A percentile compares a stretch with the other conserved stretches of the same genome.
These are phyloP conservation scores for Bipolaris oryzae DNA, from an alignment of 2,329 filamentous ascomycete genomes.

Conservation along the genomic window DNA sequence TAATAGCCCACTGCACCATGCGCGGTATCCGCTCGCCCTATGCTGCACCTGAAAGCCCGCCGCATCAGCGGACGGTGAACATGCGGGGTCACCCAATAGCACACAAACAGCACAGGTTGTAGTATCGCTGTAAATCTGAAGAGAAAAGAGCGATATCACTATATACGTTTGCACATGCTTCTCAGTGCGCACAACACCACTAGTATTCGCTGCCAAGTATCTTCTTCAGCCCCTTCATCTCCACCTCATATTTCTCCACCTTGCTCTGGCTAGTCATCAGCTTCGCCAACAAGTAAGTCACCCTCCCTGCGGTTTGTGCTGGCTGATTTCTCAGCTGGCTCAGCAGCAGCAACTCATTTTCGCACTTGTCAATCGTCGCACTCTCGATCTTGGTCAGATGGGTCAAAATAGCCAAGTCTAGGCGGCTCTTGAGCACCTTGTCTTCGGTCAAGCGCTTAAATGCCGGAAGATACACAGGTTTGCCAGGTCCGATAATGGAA, in stretches of 20 bases:
- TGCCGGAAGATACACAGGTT: constrained; percentile 83
- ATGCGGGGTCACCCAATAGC: background rate
- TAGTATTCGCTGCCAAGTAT: constrained; percentile 62
- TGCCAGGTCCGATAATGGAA: constrained; percentile 76
- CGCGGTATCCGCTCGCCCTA: background rate
- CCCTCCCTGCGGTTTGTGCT: constrained; percentile 67
- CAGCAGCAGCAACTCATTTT: constrained; percentile 76
- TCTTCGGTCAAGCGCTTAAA: constrained; percentile 77
- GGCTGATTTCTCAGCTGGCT: constrained; percentile 74
- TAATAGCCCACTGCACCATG: background rate
- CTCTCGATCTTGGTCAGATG: constrained; percentile 75
- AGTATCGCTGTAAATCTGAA: background rate
- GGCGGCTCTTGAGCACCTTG: constrained; percentile 71
- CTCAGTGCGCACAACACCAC: background rate
- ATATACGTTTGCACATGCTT: background rate
- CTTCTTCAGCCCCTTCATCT: constrained; percentile 75
- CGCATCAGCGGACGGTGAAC: background rate
- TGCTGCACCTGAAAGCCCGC: background rate
- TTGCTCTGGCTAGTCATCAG: constrained; percentile 74
- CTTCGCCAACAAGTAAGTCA: constrained; percentile 76
- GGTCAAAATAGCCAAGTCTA: constrained; percentile 69
- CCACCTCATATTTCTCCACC: constrained; percentile 73
- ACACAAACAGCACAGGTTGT: background rate
- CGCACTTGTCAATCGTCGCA: constrained; percentile 76
- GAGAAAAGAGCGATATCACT: background rate